Base-by-base conservation (phyloP, 2,329 filamentous ascomycete genomes). In the Exophiala sp. region DNA sequence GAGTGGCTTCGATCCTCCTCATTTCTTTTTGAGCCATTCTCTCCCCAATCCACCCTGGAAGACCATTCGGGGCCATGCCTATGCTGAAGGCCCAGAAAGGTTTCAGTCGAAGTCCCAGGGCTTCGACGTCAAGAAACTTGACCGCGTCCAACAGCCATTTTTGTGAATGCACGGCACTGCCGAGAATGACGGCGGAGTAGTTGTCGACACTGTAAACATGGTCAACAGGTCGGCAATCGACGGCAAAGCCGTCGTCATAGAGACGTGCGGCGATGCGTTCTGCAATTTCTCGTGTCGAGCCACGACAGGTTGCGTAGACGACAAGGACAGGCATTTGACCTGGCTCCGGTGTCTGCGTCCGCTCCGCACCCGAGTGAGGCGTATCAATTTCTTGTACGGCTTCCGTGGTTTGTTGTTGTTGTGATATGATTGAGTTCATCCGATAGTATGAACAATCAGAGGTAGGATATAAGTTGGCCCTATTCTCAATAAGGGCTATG, bases 201-300 rank as follows among this genome's bases (percentile, higher is more conserved):
- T 54, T 57, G 18, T 54, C 54, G 30, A 57, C 54, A 34, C 51
- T 54, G 48, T 39, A 54, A 10, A 57, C 54, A 29, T 45, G 54
- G 48, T 57, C 54, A n/a, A 57, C 54, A 3, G 51, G 48, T n/a
- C 54, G 41, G 27, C 54, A 57, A 39, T 57, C 54, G 48, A 57
- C 54, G 32, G 47, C 54, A 39, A 54, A 52, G 37, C 54, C 54
- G 32, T 48, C 30, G 6, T 37, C 45, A 16, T 57, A 51, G 5
- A 57, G 51, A 11, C 54, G 51, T 32, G 51, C 43, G 19, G 54
- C 54, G 8, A 57, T 57, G 11, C 51, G 54, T 11, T 57, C 54
- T 13, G 54, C 54, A 5, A 57, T 46, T 29, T 54, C 54, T 39
- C 48, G 38, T 22, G 54, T 57, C 24, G 54, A 54, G 32, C 54